A percentile compares a stretch with the other conserved stretches of the same genome.
Evolutionary conservation across 2,329 filamentous ascomycete species (phyloP).

Genomic region (Triangularia setosa): DNA sequence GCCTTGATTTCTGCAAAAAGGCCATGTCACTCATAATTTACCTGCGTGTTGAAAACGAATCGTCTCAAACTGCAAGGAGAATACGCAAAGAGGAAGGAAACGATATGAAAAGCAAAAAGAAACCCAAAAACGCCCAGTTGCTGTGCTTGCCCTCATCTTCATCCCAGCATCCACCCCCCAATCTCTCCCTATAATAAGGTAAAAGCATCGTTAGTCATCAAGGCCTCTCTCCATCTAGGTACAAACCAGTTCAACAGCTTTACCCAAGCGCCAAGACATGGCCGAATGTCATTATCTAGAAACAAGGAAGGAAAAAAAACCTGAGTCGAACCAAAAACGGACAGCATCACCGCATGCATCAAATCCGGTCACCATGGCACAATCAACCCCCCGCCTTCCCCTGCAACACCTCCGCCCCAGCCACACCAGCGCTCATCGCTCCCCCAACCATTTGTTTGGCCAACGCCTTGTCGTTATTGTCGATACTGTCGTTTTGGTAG

Average conservation of each 20-base stretch:
- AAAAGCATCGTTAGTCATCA: neutral
- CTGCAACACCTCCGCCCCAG: neutral
- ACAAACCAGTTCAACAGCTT: neutral
- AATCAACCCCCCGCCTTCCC: slow-evolving; percentile 2
- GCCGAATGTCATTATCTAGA: too few relatives aligned
- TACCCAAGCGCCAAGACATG: neutral
- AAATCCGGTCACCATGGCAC: neutral
- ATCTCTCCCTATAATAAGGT: neutral
- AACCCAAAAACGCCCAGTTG: neutral
- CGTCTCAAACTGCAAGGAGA: neutral
- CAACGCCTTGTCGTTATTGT: slow-evolving; percentile 17
- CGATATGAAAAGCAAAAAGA: neutral
- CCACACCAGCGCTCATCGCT: slow-evolving; percentile 2
- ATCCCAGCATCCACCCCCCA: slow-evolving; percentile 1
- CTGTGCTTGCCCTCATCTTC: neutral
- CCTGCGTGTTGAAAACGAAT: neutral
- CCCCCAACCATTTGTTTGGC: slow-evolving; percentile 24
- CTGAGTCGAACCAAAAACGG: neutral
- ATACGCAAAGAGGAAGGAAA: too few relatives aligned
- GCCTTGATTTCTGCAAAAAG: too few relatives aligned
- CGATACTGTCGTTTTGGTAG: neutral
- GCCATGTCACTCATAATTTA: neutral
- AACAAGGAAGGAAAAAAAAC: neutral
- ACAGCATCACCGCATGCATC: neutral
- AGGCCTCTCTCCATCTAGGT: neutral